phyloP scores from a whole-genome alignment of 2,329 filamentous ascomycete genomes.

The Lecanicillium sp. region DNA sequence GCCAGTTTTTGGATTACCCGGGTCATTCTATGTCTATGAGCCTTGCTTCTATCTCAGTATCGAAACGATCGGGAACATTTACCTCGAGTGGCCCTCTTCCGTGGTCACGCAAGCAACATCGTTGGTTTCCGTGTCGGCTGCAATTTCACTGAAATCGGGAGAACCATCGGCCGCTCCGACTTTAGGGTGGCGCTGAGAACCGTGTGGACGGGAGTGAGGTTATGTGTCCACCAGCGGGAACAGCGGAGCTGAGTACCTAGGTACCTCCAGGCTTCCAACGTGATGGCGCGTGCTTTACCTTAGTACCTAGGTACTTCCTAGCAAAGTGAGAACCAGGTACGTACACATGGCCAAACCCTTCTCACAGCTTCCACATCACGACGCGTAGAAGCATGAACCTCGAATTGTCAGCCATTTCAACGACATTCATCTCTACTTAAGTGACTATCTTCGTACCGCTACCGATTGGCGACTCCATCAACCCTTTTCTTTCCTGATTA shows the following conservation, averaged over 20 bases:
- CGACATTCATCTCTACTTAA: too few species aligned
- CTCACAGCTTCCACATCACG: not conserved
- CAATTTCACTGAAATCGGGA: slow-evolving; percentile 4
- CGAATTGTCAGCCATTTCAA: too few species aligned
- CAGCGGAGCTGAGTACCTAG: slow-evolving; percentile 1
- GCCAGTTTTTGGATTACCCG: too few species aligned
- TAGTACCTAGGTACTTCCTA: slow-evolving; percentile 1
- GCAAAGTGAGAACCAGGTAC: not conserved
- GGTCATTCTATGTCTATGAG: not conserved
- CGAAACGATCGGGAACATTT: too few species aligned
- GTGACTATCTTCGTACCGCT: too few species aligned
- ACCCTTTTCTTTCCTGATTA: too few species aligned
- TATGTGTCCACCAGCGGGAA: not conserved
- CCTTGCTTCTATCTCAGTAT: not conserved
- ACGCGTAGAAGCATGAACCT: too few species aligned
- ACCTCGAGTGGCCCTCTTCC: too few species aligned
- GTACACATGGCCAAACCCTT: not conserved
- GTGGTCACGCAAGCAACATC: too few species aligned
- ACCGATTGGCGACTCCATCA: too few species aligned
- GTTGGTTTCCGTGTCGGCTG: too few species aligned
- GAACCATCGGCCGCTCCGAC: slow-evolving; percentile 9
- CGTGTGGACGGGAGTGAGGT: not conserved
- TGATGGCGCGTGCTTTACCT: slow-evolving; percentile 7
- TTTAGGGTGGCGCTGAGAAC: too few species aligned
- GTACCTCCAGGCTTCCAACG: slow-evolving; percentile 5